A percentile compares a stretch with the other conserved stretches of the same genome.
Conservation (phyloP, 768 basidiomycete genomes). For the Phaffia australis region DNA sequence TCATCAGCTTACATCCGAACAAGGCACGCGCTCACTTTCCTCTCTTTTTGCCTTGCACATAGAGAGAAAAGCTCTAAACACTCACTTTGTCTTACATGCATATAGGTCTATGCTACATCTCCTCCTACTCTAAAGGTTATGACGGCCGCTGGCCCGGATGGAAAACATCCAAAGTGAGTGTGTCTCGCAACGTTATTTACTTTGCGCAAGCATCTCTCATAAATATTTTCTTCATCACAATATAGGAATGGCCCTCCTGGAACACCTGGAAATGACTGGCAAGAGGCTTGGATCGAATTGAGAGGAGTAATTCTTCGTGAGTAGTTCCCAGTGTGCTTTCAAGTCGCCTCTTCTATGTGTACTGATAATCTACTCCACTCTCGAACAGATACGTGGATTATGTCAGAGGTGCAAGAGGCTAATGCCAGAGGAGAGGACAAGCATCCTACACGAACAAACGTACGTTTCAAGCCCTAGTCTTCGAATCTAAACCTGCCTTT, state of each 20-base stretch:
- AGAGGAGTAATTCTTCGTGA: conserved; percentile 38
- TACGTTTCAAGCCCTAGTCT: conserved; percentile 13
- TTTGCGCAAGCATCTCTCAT: background rate
- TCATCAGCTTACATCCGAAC: conserved; percentile 22
- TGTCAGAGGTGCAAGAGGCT: conserved; percentile 38
- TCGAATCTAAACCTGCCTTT: conserved; percentile 22
- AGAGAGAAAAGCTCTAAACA: no score
- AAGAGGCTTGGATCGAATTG: conserved; percentile 38
- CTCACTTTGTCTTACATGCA: no score
- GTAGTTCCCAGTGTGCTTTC: conserved; percentile 5
- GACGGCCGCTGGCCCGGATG: conserved; percentile 19
- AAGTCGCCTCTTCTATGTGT: background rate
- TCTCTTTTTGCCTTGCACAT: no score
- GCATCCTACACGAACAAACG: conserved; percentile 39
- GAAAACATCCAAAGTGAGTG: conserved; percentile 22
- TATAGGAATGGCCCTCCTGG: conserved; percentile 36
- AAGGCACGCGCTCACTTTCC: conserved; percentile 1
- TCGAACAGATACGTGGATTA: conserved; percentile 36
- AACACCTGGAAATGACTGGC: conserved; percentile 38
- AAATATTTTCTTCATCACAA: background rate
- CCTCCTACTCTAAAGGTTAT: conserved; percentile 20
- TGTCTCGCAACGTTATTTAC: background rate
- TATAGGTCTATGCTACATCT: conserved; percentile 9
- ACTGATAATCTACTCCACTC: background rate
- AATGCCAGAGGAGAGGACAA: conserved; percentile 38